Evolutionary conservation across 1,284 basidiomycete species (phyloP).

Genomic region (Ceratobasidium sp.): DNA sequence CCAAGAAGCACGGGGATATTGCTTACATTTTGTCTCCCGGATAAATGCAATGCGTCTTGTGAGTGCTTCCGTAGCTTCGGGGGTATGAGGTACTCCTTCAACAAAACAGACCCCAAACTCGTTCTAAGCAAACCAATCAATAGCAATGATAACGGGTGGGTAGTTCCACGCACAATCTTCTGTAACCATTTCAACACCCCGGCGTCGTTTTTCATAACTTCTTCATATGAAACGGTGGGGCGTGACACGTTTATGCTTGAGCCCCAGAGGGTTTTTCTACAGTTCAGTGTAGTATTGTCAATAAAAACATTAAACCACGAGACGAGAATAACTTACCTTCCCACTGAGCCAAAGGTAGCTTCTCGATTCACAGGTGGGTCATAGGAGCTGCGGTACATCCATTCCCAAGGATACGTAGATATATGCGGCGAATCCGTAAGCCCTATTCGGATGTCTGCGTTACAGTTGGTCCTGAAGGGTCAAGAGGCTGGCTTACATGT

Average conservation of each 20-base stretch:
- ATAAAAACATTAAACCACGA: neutral
- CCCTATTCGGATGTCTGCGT: conserved; percentile 56
- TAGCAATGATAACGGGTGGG: neutral
- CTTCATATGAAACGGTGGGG: conserved; percentile 77
- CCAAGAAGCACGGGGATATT: neutral
- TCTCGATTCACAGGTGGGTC: conserved; percentile 60
- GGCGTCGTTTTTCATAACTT: conserved; percentile 74
- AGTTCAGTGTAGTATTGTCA: neutral
- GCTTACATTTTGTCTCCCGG: conserved; percentile 88
- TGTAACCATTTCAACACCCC: conserved; percentile 84
- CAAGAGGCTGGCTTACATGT: conserved; percentile 59
- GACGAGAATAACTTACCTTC: neutral
- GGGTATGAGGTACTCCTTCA: conserved; percentile 78
- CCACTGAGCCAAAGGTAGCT: neutral
- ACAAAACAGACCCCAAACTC: conserved; percentile 91
- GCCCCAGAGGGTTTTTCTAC: conserved; percentile 82
- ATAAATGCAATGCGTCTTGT: conserved; percentile 84
- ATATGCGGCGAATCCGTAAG: conserved; percentile 66
- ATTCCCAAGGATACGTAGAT: conserved; percentile 87
- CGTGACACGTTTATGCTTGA: conserved; percentile 76
- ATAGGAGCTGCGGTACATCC: conserved; percentile 79
- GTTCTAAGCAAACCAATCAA: conserved; percentile 58
- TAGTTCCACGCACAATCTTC: conserved; percentile 70
- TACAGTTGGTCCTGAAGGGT: neutral
- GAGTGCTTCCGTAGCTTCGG: conserved; percentile 85